A percentile compares a stretch with the other conserved stretches of the same genome.
These are phyloP conservation scores for Phytophthora europaea DNA, from an alignment of 352 stramenopile genomes.

Conservation along the genomic window DNA sequence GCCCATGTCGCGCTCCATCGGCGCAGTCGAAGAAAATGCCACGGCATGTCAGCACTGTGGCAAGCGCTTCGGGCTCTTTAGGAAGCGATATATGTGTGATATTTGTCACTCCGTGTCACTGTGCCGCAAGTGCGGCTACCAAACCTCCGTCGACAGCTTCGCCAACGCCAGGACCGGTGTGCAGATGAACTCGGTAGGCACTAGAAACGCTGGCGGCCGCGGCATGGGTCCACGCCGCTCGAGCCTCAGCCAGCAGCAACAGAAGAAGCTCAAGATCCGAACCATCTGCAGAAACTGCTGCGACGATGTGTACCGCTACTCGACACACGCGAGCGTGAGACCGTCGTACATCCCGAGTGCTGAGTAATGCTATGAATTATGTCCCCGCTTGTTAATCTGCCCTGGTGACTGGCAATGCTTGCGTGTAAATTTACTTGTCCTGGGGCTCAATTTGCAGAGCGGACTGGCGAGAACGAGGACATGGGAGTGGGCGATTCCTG, in stretches of 20 bases:
- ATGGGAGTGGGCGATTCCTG: too few relatives aligned
- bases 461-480: too few relatives aligned
- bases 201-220: constrained; percentile 14
- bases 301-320: constrained; percentile 60
- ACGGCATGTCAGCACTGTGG: constrained; percentile 56
- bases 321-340: constrained; percentile 42
- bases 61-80: constrained; percentile 77
- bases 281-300: constrained; percentile 64
- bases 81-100: constrained; percentile 62
- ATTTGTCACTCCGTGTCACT: constrained; percentile 63
- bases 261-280: constrained; percentile 57
- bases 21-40: constrained; percentile 38
- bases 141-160: constrained; percentile 55
- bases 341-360: constrained; percentile 28
- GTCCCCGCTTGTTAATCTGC: constrained; percentile 1
- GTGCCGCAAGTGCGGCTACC: constrained; percentile 68
- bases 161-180: constrained; percentile 37
- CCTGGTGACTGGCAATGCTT: too few relatives aligned
- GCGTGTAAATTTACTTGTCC: too few relatives aligned
- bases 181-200: constrained; percentile 33
- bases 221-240: constrained; percentile 30
- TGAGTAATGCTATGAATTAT: constrained; percentile 23
- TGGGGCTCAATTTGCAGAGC: too few relatives aligned
- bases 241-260: constrained; percentile 39
- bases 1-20: constrained; percentile 34